Percentiles rank a stretch among this genome's conserved stretches.
Conservation (phyloP, 257 asterid genomes). For the Echium plantagineum region DNA sequence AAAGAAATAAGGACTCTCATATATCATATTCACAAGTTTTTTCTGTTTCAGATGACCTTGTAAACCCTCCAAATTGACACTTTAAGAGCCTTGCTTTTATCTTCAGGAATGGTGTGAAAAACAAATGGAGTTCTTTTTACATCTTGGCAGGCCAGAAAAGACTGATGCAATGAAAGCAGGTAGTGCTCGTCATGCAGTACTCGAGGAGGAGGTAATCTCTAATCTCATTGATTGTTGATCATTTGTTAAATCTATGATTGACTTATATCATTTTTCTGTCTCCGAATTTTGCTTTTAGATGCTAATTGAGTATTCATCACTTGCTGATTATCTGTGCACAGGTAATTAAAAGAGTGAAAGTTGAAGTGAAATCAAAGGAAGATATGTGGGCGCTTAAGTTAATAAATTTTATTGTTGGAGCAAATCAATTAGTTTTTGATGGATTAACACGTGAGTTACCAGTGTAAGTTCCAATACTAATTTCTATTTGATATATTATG, state of each 20-base stretch:
- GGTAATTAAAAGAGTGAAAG: slow-evolving; percentile 57
- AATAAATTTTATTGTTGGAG: slow-evolving; percentile 59
- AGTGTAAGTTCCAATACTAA: slow-evolving; percentile 38
- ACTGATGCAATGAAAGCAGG: slow-evolving; percentile 86
- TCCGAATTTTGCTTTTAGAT: not conserved
- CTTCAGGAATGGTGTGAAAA: slow-evolving; percentile 96
- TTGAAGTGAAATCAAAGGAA: slow-evolving; percentile 41
- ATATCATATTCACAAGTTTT: not conserved
- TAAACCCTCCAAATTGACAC: not conserved
- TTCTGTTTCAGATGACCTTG: not conserved
- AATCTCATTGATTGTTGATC: not conserved
- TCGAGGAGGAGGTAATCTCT: slow-evolving; percentile 73
- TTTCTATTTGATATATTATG: too few species aligned
- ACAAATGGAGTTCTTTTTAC: slow-evolving; percentile 53
- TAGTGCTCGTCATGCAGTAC: slow-evolving; percentile 62
- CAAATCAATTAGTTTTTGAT: slow-evolving; percentile 62
- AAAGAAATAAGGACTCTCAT: too few species aligned
- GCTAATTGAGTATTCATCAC: slow-evolving; percentile 1
- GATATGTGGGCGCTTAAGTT: slow-evolving; percentile 77
- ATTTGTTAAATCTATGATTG: not conserved
- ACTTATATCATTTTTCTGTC: not conserved
- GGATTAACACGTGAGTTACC: slow-evolving; percentile 93
- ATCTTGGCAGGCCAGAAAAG: slow-evolving; percentile 38
- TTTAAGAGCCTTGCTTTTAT: slow-evolving; percentile 1
- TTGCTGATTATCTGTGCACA: slow-evolving; percentile 20